Evolutionary conservation across 345 rosid species (phyloP).

Genomic region (Diplotaxis tenuifolia): DNA sequence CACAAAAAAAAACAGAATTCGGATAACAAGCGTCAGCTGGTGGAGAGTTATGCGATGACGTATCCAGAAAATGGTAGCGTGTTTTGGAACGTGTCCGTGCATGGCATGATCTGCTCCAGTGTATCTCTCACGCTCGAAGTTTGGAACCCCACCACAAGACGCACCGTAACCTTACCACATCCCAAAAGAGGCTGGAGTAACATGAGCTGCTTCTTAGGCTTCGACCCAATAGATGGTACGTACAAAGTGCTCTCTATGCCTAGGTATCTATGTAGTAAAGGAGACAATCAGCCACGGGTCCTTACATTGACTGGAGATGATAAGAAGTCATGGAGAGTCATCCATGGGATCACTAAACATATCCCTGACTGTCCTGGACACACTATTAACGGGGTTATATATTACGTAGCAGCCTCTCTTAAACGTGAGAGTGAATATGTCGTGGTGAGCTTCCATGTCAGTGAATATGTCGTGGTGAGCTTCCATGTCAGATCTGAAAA

Average conservation of each 20-base stretch:
- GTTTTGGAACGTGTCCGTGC: background rate
- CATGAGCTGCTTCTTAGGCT: background rate
- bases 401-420: background rate
- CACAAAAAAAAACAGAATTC: background rate
- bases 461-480: no score
- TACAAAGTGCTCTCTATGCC: background rate
- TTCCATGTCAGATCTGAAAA: background rate
- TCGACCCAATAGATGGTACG: background rate
- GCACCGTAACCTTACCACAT: background rate
- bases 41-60: background rate
- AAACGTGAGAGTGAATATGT: background rate
- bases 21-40: background rate
- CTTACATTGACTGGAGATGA: background rate
- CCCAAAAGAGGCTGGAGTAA: background rate
- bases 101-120: background rate
- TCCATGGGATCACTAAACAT: background rate
- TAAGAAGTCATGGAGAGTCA: background rate
- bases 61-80: background rate
- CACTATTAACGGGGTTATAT: background rate
- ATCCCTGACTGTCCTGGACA: background rate
- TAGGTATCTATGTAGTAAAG: background rate
- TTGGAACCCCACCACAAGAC: background rate
- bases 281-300: background rate
- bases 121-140: background rate
- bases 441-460: no score